These are phyloP conservation scores for Fragaria nilgerrensis DNA, from an alignment of 306 rosid species.

Conservation along the genomic window DNA sequence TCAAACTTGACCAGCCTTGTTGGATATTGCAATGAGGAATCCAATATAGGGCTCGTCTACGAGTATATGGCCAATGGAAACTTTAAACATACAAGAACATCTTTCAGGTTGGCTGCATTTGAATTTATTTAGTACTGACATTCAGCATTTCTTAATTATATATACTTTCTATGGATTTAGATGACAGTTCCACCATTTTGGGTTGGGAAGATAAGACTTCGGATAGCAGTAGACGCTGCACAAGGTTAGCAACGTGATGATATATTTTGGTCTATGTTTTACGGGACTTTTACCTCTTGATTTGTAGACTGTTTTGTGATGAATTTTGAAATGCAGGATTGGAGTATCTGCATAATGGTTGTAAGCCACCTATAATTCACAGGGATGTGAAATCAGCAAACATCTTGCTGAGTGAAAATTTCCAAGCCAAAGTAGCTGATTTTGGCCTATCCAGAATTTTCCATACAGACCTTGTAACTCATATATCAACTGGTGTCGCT, in stretches of 20 bases:
- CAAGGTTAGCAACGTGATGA: slow-evolving; percentile 1
- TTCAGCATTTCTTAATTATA: too few relatives aligned
- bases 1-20: slow-evolving; percentile 33
- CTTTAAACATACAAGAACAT: not conserved
- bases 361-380: not conserved
- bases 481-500: slow-evolving; percentile 35
- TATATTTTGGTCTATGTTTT: too few relatives aligned
- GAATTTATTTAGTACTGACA: too few relatives aligned
- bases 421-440: not conserved
- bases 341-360: not conserved
- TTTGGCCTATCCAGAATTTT: not conserved
- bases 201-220: not conserved
- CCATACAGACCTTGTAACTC: not conserved
- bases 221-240: slow-evolving; percentile 23
- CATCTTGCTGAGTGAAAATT: not conserved
- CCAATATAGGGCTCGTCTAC: slow-evolving; percentile 21
- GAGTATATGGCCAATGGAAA: slow-evolving; percentile 32
- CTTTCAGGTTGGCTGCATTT: not conserved
- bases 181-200: not conserved
- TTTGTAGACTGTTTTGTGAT: too few relatives aligned
- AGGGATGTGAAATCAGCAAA: not conserved
- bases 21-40: slow-evolving; percentile 34
- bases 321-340: not conserved
- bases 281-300: too few relatives aligned
- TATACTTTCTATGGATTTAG: not conserved